Base-by-base conservation (phyloP, 345 rosid species). In the Garcia nutans region DNA sequence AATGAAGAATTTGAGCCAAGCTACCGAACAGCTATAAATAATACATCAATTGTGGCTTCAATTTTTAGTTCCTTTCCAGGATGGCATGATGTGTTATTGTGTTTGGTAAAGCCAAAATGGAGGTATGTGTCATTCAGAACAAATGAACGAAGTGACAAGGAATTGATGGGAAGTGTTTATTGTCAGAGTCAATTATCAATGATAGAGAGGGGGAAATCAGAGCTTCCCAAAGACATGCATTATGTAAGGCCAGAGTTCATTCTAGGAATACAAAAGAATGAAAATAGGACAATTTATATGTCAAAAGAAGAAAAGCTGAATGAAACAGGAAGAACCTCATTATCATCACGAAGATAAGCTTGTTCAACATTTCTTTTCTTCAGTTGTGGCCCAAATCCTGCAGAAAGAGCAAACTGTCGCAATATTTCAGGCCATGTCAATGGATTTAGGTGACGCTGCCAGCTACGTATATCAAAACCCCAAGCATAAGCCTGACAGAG, bases 381-480 rank as follows among this genome's bases (percentile, higher is more conserved):
- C 71, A 89, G 80, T 70, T 86, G 88, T 0, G 98, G 98, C 70
- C 98, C 97, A 45, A 88, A 90, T 65, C 97, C 96, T 16, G 97
- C 92, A 75, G 96, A 89, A 33, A 92, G 82, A 78, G 90, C 94
- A 17, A 94, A 79, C 78, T 94, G 98, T 73, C 97, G 85, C 86
- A 94, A 80, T 75, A 94, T 89, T 77, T 94, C 98, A 74, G 97
- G 96, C 98, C 98, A 94, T 28, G 98, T 92, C 72, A 89, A 79
- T 50, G 81, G 86, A 82, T 90, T 92, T 85, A 94, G 78, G 86
- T 90, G 88, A 67, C 81, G 71, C 76, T 87, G 89, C 98, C 98
- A 94, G 78, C 87, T 89, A 71, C 85, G 83, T 74, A 92, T 86
- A 80, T 90, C 93, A 81, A 92, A 94, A n/a, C 98, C 97, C 98